Conservation (phyloP, 1,284 basidiomycete genomes). For the Amylostereum chailletii region DNA sequence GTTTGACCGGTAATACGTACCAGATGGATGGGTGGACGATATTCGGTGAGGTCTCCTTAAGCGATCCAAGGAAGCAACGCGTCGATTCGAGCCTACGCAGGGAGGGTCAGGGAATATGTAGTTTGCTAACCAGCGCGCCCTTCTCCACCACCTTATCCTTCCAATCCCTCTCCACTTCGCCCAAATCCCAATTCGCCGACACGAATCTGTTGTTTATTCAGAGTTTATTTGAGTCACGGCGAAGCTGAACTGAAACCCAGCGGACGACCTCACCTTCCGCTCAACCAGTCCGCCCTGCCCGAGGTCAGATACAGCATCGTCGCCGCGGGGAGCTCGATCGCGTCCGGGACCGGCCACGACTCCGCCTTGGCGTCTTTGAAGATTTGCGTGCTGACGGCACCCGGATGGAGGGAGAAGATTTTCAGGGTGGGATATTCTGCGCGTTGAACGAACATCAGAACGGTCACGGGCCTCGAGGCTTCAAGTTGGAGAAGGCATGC, state of each 20-base stretch:
- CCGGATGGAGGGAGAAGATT: not conserved
- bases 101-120: not conserved
- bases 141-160: not conserved
- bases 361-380: no score
- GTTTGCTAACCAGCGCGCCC: not conserved
- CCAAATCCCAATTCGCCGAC: not conserved
- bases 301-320: not conserved
- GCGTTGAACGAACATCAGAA: no score
- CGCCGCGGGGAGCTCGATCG: not conserved
- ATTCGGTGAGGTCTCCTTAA: no score
- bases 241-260: no score
- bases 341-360: not conserved
- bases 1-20: no score
- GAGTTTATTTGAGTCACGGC: no score
- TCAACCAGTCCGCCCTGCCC: not conserved
- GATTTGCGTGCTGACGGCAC: not conserved
- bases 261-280: not conserved
- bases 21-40: no score
- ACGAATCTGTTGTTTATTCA: no score
- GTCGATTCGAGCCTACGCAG: no score
- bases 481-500: no score
- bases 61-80: no score
- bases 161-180: not conserved
- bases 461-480: no score
- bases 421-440: not conserved